Percentiles rank a stretch among this genome's conserved stretches.
Evolutionary conservation across 352 stramenopile genomes (phyloP).

Genomic region (Hyaloperonospora brassicae): DNA sequence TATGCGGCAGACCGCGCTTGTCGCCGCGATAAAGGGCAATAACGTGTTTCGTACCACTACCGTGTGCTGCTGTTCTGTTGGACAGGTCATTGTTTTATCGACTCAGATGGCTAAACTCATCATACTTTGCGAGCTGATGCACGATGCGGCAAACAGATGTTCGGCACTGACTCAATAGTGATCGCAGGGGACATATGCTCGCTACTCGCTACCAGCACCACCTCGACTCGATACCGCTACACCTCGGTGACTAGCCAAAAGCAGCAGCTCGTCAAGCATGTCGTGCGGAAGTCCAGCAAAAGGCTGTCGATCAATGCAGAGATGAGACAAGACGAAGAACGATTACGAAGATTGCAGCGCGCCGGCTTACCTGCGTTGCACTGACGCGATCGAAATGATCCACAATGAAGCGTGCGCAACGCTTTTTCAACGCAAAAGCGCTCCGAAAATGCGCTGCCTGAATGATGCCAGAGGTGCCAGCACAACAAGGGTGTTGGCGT

Average conservation of each 20-base stretch:
- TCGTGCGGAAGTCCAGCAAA: conserved; percentile 55
- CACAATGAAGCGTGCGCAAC: conserved; percentile 77
- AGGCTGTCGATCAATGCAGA: conserved; percentile 17
- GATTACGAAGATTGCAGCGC: background rate
- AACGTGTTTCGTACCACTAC: background rate
- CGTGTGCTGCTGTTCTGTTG: background rate
- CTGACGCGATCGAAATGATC: conserved; percentile 77
- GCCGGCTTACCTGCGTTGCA: conserved; percentile 38
- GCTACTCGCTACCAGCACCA: conserved; percentile 9
- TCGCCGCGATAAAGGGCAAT: background rate
- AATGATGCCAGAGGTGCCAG: background rate
- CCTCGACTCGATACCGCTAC: conserved; percentile 62
- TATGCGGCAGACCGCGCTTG: conserved; percentile 1
- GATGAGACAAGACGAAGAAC: background rate
- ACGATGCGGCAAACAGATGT: too few species aligned
- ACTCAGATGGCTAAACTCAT: too few species aligned
- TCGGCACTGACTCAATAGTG: conserved; percentile 4
- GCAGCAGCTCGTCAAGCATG: conserved; percentile 67
- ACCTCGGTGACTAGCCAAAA: conserved; percentile 52
- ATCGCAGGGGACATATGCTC: conserved; percentile 20
- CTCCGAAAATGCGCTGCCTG: conserved; percentile 68
- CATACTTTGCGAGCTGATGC: too few species aligned
- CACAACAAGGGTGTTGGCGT: background rate
- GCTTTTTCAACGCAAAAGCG: conserved; percentile 61
- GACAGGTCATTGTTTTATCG: too few species aligned